Percentiles rank a stretch among this genome's conserved stretches.
Conservation (phyloP, 164 flowering plant species). For the Vitis riparia region DNA sequence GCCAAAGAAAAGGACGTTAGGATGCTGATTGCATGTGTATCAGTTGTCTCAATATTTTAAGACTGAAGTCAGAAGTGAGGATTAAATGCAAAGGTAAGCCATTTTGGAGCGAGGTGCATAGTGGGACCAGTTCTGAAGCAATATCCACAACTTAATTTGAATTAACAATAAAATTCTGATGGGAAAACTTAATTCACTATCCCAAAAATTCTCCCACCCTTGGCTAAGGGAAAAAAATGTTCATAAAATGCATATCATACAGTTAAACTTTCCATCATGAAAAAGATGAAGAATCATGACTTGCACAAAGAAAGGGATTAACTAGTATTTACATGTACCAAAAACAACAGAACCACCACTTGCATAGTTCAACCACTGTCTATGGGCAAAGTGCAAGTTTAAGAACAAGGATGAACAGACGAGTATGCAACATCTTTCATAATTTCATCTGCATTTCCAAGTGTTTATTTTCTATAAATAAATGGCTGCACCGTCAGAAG, state of each 20-base stretch:
- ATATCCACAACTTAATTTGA: background rate
- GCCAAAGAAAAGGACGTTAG: conserved; percentile 6
- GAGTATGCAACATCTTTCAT: background rate
- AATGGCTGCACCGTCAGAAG: no score
- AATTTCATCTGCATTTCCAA: background rate
- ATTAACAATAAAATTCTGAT: no score
- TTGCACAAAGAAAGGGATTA: no score
- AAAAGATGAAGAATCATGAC: no score
- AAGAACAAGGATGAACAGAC: background rate
- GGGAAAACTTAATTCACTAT: no score
- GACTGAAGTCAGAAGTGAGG: background rate
- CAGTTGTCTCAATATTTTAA: background rate
- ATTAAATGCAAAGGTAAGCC: background rate
- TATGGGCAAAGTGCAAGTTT: background rate
- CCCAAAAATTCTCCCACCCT: no score
- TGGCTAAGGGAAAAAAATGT: no score
- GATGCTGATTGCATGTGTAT: background rate
- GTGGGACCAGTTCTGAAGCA: background rate
- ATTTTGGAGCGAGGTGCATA: background rate
- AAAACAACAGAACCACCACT: background rate
- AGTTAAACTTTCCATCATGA: no score
- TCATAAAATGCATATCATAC: no score
- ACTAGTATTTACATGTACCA: no score
- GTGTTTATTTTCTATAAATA: background rate
- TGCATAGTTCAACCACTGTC: background rate